These are phyloP conservation scores for Pholiota conissans DNA, from an alignment of 768 basidiomycete species.

Conservation along the genomic window DNA sequence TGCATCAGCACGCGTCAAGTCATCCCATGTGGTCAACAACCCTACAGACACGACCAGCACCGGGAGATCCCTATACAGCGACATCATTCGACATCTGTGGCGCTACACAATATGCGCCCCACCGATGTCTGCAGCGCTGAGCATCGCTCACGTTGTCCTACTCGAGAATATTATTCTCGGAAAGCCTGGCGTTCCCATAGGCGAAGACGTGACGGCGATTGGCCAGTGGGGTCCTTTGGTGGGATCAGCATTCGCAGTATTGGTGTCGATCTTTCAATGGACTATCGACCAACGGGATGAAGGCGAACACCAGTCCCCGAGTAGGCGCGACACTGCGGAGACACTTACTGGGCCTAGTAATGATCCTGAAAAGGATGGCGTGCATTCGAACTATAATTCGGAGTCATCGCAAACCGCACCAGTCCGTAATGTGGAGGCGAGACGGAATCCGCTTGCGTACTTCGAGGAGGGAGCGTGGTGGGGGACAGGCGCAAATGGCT, in stretches of 20 bases:
- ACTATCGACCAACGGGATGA: background rate
- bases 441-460: background rate
- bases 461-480: conserved; percentile 8
- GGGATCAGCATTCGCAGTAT: conserved; percentile 7
- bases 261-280: conserved; percentile 10
- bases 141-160: conserved; percentile 4
- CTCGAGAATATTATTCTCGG: conserved; percentile 5
- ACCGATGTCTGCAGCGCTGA: conserved; percentile 4
- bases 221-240: conserved; percentile 11
- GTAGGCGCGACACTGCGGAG: background rate
- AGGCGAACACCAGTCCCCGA: background rate
- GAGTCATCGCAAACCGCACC: background rate
- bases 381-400: background rate
- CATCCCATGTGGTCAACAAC: background rate
- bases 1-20: background rate
- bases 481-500: conserved; percentile 7
- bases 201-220: conserved; percentile 11
- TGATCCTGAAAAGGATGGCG: background rate
- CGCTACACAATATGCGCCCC: background rate
- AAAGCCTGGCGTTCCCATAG: conserved; percentile 6
- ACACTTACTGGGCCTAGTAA: background rate
- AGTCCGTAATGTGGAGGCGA: background rate
- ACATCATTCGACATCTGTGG: background rate
- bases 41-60: background rate
- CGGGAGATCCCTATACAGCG: background rate